Evolutionary conservation across 2,329 filamentous ascomycete genomes (phyloP).

Genomic region (Colletotrichum karsti): DNA sequence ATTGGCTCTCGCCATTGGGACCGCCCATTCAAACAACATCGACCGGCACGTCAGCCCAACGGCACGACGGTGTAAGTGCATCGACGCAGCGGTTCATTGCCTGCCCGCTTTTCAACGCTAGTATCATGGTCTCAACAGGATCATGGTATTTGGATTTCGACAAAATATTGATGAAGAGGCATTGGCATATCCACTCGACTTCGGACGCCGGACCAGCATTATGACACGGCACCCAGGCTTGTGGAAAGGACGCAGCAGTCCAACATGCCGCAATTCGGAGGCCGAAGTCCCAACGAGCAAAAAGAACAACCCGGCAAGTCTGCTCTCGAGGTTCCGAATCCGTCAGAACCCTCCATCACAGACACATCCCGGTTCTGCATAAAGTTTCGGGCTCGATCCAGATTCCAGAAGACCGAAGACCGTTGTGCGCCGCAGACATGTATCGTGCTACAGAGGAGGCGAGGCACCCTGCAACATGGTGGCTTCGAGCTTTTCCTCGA

Average conservation of each 20-base stretch:
- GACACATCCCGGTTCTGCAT: neutral
- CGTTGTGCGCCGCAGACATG: neutral
- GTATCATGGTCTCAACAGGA: neutral
- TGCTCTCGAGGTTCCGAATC: neutral
- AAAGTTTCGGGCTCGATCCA: neutral
- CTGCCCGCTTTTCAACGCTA: neutral
- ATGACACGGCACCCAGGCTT: constrained; percentile 4
- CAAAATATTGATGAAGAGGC: neutral
- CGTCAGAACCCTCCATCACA: neutral
- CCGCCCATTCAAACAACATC: neutral
- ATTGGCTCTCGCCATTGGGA: neutral
- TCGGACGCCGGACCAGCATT: constrained; percentile 3
- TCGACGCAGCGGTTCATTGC: neutral
- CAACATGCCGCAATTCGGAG: neutral
- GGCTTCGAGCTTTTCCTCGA: neutral
- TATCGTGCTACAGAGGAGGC: neutral
- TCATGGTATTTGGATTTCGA: neutral
- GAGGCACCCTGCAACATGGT: neutral
- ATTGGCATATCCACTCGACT: neutral
- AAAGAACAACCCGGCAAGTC: neutral
- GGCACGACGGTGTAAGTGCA: constrained; percentile 1
- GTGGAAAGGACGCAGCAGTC: neutral
- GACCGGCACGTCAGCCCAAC: neutral
- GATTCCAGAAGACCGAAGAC: neutral
- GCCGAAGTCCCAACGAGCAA: neutral